Base-by-base conservation (phyloP, 192 early-diverging fungal genomes). In the Coemansia sp. region DNA sequence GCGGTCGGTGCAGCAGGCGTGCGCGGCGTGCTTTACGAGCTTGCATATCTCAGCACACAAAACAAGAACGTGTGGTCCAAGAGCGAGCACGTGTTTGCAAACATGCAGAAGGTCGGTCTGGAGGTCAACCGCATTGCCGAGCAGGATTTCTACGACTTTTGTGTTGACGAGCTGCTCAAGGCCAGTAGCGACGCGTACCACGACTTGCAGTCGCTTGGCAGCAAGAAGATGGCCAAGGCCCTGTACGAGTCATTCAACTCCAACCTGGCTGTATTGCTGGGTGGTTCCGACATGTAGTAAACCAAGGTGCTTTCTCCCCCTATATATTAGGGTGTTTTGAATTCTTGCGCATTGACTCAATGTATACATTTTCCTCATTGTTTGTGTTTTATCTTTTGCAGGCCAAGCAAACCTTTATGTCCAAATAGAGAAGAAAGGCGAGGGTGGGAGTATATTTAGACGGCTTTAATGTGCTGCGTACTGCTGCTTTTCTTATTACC, bases 91-190 rank as follows among this genome's bases (percentile, higher is more conserved):
- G 67, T 80, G 23, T 67, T 80, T 55, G 59, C 56, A 29, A 68
- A 72, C 37, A 74, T 80, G 77, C 44, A 53, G 29, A 70, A 67
- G 61, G 58, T 68, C 0, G 77, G 77, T 28, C 59, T 80, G 53
- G 77, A 80, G 34, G 70, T 80, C 56, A 80, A 67, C 44, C 77
- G 77, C 1, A 74, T 80, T 48, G 77, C 77, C 17, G 77, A 80
- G 64, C 77, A 80, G 55, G 77, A 80, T 56, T 80, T 80, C 64
- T 80, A 74, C 55, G 77, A 80, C 68, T 80, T 68, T 62, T 80
- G 77, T 41, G 77, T 80, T 11, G 77, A 80, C 53, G 77, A 80
- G 64, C 67, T 80, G 45, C 68, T 80, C 62, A 80, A 80, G 61
- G 67, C 67, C 31, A 80, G 77, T 62, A 64, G 33, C 48, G 77